These are phyloP conservation scores for Cryptosporidium felis DNA, from an alignment of 169 alveolate genomes.

Conservation along the genomic window DNA sequence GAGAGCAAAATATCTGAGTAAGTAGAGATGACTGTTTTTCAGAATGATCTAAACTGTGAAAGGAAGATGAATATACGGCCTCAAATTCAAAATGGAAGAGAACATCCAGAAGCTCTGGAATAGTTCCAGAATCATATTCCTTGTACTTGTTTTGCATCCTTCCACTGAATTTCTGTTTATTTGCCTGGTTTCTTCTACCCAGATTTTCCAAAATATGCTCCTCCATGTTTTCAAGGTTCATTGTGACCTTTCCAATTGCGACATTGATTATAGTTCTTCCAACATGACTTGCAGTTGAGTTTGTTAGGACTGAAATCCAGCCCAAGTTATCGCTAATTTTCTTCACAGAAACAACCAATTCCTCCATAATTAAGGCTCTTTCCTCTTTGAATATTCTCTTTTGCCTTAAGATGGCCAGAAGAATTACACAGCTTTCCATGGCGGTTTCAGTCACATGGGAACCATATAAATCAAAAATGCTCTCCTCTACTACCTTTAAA, in stretches of 20 bases:
- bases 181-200: constrained; percentile 61
- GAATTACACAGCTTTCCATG: constrained; percentile 10
- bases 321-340: constrained; percentile 2
- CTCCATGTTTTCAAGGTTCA: constrained; percentile 34
- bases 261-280: constrained; percentile 44
- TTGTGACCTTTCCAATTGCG: constrained; percentile 11
- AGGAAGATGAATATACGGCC: too few species aligned
- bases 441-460: constrained; percentile 63
- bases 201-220: constrained; percentile 6
- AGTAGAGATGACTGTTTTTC: constrained; percentile 7
- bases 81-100: neutral
- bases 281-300: constrained; percentile 57
- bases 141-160: constrained; percentile 2
- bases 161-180: constrained; percentile 18
- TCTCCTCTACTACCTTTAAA: constrained; percentile 11
- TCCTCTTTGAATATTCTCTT: neutral
- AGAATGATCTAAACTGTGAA: too few species aligned
- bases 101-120: neutral
- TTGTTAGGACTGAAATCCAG: constrained; percentile 29
- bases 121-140: neutral
- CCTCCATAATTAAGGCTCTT: neutral
- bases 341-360: neutral
- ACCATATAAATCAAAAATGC: constrained; percentile 26
- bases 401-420: neutral
- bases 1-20: constrained; percentile 10